Base-by-base conservation (phyloP, 176 grass and related monocot genomes). In the Triticum aestivum region DNA sequence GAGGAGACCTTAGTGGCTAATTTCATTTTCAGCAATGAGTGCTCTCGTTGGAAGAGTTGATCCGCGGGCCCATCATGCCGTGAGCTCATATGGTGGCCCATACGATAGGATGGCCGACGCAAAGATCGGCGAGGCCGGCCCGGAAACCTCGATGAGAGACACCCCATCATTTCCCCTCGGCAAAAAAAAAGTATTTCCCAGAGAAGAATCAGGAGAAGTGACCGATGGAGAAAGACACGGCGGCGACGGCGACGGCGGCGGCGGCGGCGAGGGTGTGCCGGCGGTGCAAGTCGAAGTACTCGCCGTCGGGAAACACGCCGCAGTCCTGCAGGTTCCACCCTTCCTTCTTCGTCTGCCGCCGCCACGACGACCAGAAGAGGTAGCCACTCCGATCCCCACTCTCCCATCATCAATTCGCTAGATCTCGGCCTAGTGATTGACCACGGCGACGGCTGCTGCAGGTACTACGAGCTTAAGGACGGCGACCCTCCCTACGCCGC, bases 291-390 rank as follows among this genome's bases (percentile, higher is more conserved):
- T 39, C 0, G 69, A 87, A 65, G 68, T 97, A 79, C 77, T 64
- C 89, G 0, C 88, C 92, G 14, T 56, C 90, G 15, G 20, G 12
- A 4, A 97, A 94, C 78, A 91, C 79, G 67, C 61, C 61, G 17
- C 82, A 64, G 12, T 94, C 90, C 21, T 97, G 95, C 84, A 88
- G 92, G 63, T 97, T 97, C 54, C 95, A 97, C 84, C 95, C 87
- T 62, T 97, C 92, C 79, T 93, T 83, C 49, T 94, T 94, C 74
- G 90, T 97, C 11, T 97, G 92, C 88, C 95, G 95, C 49, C 90
- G 90, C 69, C 95, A 97, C 80, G 92, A 97, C 89, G 95, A 94
- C 82, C 95, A 94, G 78, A 97, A 94, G 90, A 94, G 95, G 94
- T 92, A 44, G 3, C n/a, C 0, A 7, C 5, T 18, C 58, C 30